Percentiles rank a stretch among this genome's conserved stretches.
These are phyloP conservation scores for Apiospora sp. DNA, from an alignment of 2,329 filamentous ascomycete species.

Conservation along the genomic window DNA sequence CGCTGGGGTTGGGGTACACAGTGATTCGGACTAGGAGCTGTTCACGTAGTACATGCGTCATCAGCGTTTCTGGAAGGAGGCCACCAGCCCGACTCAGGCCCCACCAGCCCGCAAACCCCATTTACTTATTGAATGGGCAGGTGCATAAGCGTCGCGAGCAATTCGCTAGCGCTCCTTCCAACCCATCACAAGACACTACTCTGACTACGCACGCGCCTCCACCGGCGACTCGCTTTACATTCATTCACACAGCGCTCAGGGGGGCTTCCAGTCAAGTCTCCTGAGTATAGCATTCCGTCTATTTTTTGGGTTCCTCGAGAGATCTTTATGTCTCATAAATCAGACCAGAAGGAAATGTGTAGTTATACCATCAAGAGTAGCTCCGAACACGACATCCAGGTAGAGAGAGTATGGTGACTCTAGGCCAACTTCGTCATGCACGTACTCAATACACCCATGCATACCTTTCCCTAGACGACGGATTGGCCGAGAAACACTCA, in stretches of 20 bases:
- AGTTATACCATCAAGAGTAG: neutral
- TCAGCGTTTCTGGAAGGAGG: slow-evolving; percentile 16
- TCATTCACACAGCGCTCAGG: neutral
- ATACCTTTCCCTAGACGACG: neutral
- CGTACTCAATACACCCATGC: neutral
- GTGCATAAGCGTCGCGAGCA: neutral
- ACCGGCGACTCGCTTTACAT: neutral
- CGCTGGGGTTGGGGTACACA: neutral
- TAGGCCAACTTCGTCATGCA: neutral
- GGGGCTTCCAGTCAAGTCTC: neutral
- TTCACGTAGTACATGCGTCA: slow-evolving; percentile 14
- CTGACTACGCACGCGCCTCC: slow-evolving; percentile 1
- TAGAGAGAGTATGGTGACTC: neutral
- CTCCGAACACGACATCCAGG: neutral
- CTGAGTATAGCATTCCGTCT: neutral
- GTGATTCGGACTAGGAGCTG: neutral
- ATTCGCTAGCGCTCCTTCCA: neutral
- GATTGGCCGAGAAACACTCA: neutral
- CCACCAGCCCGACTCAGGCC: neutral
- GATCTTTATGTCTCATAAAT: neutral
- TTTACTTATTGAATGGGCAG: neutral
- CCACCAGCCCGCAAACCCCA: neutral
- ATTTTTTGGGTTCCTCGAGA: neutral
- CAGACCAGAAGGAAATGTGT: neutral
- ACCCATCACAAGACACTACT: slow-evolving; percentile 11